phyloP scores from a whole-genome alignment of 768 basidiomycete species.

The Suillus cothurnatus region DNA sequence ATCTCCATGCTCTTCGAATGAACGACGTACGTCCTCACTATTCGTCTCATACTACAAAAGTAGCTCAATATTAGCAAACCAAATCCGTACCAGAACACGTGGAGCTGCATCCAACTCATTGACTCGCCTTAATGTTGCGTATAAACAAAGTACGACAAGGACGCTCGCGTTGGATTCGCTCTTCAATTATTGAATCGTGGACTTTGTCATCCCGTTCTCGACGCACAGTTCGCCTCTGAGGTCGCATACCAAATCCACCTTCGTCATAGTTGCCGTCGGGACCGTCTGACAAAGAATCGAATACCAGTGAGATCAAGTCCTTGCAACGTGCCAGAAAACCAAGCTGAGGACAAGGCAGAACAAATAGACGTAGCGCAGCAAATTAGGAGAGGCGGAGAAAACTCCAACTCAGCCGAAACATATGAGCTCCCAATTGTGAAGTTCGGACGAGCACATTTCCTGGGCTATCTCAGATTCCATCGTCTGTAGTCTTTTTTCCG shows the following conservation, averaged over 20 bases:
- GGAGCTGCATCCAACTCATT: constrained; percentile 17
- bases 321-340: constrained; percentile 48
- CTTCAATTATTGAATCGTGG: constrained; percentile 90
- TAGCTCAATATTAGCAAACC: constrained; percentile 18
- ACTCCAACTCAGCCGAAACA: constrained; percentile 10
- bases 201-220: constrained; percentile 88
- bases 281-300: constrained; percentile 60
- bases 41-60: constrained; percentile 79
- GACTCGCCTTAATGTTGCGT: constrained; percentile 95
- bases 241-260: constrained; percentile 46
- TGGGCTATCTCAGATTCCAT: constrained; percentile 11
- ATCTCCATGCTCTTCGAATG: constrained; percentile 92
- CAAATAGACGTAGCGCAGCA: constrained; percentile 47
- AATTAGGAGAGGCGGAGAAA: constrained; percentile 7
- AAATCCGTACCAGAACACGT: constrained; percentile 5
- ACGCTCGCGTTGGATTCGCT: constrained; percentile 90
- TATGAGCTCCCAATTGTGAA: constrained; percentile 3
- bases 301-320: constrained; percentile 42
- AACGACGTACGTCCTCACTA: constrained; percentile 78
- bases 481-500: constrained; percentile 19
- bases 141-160: constrained; percentile 97
- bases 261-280: constrained; percentile 59
- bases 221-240: constrained; percentile 51
- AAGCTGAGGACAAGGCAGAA: constrained; percentile 44
- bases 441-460: constrained; percentile 31